Evolutionary conservation across 495 filamentous ascomycete genomes (phyloP), one percentile per base, ranked within the genome.

Genomic region (Geoglossum glabrum): DNA sequence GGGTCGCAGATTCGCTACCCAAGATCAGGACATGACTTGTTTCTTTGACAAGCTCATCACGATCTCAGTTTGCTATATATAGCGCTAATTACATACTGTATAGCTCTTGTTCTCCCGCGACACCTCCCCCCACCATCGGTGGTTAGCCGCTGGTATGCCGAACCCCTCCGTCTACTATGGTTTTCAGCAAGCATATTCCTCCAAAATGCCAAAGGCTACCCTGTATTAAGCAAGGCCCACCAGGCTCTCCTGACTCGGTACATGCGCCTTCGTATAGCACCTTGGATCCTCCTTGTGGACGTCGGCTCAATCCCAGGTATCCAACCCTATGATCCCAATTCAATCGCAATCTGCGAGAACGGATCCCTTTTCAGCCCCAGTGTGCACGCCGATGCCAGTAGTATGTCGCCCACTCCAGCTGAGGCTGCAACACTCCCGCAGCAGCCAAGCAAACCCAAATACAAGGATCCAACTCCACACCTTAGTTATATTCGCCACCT

Each of bases 81-180:
- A 45, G 10, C 40, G 40, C 40, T 45, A 19, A 45, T 9, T 10
- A 45, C 36, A 40, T 19, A 27, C 30, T 15, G 1, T 17, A 52
- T 17, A 51, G 43, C 25, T 30, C 15, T 57, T 23, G 28, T 55
- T 57, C 73, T 97, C 55, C 88, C 90, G 27, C 79, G 79, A n/a
- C 76, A 83, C 34, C 74, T 95, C 21, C 93, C 93, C 7, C 72
- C 82, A 25, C 72, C 78, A 38, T 71, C 76, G 25, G 73, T 95
- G 8, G 87, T 92, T 62, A 82, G 80, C 15, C 77, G 92, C n/a
- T 99, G 92, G 92, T 90, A 87, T 69, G 83, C 86, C 1, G 92
- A 99, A 62, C 90, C 92, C 23, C 73, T 97, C 2, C 85, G 88
- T 56, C 75, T 93, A 56, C 72, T 99, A 1, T 79, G 80, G 0